Percentiles rank a stretch among this genome's conserved stretches.
phyloP scores from a whole-genome alignment of 331 rosid genomes.

The Quercus lobata region DNA sequence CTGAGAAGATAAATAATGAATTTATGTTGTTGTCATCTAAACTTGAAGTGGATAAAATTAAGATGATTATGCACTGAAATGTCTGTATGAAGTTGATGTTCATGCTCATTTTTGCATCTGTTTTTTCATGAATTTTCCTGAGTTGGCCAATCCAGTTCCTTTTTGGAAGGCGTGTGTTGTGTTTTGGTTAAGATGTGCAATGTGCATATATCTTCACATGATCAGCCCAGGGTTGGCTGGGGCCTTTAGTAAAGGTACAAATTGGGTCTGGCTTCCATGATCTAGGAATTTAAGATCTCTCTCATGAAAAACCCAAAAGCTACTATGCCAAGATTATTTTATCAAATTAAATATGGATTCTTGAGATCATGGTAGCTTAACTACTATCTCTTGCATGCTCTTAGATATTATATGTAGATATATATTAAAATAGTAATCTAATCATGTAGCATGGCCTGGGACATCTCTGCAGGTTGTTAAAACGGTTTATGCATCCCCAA shows the following conservation, averaged over 20 bases:
- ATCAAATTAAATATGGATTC: neutral
- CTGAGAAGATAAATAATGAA: neutral
- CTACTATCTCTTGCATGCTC: conserved; percentile 1
- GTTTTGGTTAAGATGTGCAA: conserved; percentile 7
- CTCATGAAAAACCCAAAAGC: conserved; percentile 17
- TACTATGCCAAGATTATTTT: neutral
- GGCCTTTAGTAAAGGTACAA: neutral
- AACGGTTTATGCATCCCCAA: conserved; percentile 97
- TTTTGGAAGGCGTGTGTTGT: neutral
- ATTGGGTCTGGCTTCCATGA: conserved; percentile 5
- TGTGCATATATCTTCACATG: neutral
- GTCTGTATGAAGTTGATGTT: neutral
- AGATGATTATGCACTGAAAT: neutral
- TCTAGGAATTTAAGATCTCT: conserved; percentile 5
- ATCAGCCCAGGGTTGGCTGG: conserved; percentile 5
- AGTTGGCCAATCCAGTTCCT: neutral
- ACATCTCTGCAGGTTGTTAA: conserved; percentile 72
- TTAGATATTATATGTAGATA: neutral
- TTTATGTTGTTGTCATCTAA: neutral
- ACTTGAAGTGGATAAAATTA: too few species aligned
- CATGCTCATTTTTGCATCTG: neutral
- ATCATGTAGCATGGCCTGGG: conserved; percentile 10
- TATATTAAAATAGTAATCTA: conserved; percentile 5
- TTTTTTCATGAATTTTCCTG: neutral
- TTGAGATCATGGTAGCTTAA: conserved; percentile 7